phyloP scores from a whole-genome alignment of 1,284 basidiomycete genomes.

The Gymnopus androsaceus region DNA sequence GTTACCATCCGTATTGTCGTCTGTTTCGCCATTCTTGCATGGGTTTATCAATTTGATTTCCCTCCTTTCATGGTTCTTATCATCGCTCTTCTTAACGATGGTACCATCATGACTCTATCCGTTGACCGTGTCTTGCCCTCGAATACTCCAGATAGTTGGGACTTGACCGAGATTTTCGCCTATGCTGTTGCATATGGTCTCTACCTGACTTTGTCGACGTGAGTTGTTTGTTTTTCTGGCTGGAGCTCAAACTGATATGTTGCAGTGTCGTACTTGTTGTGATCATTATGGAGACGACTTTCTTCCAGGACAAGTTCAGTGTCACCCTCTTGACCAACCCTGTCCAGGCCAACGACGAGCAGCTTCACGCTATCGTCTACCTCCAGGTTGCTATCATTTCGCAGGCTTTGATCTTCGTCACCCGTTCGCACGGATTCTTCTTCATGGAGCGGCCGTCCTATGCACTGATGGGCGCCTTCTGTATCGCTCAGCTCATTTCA shows the following conservation, averaged over 20 bases:
- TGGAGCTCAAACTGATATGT: constrained; percentile 21
- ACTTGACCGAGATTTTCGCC: constrained; percentile 93
- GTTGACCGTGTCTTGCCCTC: constrained; percentile 96
- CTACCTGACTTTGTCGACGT: constrained; percentile 90
- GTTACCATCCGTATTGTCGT: constrained; percentile 99
- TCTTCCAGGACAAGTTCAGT: constrained; percentile 88
- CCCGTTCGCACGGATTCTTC: constrained; percentile 95
- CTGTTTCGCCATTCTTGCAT: constrained; percentile 94
- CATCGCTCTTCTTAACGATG: constrained; percentile 95
- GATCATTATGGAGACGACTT: constrained; percentile 84
- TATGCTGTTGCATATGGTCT: constrained; percentile 95
- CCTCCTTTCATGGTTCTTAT: constrained; percentile 99
- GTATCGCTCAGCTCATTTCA: constrained; percentile 89
- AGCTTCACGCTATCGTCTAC: constrained; percentile 82
- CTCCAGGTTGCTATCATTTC: constrained; percentile 97
- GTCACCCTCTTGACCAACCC: constrained; percentile 60
- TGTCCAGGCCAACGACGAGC: constrained; percentile 68
- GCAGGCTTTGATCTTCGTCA: constrained; percentile 96
- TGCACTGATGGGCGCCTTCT: constrained; percentile 90
- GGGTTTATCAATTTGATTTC: constrained; percentile 97
- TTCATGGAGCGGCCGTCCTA: constrained; percentile 96
- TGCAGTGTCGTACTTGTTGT: constrained; percentile 76
- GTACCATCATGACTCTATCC: constrained; percentile 98
- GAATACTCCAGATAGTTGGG: constrained; percentile 92
- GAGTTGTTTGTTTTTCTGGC: constrained; percentile 36